Conservation (phyloP, 371 early-diverging fungal genomes). For the Apophysomyces elegans region DNA sequence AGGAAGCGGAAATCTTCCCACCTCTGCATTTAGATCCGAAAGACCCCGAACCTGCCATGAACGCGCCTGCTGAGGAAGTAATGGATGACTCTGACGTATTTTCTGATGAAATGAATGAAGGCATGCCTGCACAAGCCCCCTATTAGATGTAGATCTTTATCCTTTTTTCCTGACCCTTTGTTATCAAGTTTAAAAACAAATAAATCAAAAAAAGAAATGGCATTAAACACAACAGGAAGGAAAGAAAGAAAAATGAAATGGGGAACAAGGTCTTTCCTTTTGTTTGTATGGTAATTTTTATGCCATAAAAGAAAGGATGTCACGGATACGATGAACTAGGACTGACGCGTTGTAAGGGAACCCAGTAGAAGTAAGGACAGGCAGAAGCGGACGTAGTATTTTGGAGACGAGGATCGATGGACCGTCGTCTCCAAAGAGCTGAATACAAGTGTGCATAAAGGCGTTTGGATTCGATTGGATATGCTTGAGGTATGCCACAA, state of each 20-base stretch:
- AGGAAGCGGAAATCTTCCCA: not conserved
- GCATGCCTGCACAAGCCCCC: no score
- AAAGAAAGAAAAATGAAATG: no score
- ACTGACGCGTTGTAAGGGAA: constrained; percentile 27
- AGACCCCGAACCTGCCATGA: not conserved
- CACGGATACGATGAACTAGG: constrained; percentile 17
- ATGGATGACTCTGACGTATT: no score
- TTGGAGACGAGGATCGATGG: not conserved
- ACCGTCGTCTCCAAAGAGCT: not conserved
- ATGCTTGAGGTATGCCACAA: constrained; percentile 23
- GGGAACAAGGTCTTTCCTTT: not conserved
- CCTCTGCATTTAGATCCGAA: not conserved
- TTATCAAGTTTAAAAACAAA: no score
- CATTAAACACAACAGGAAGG: no score
- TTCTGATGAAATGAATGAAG: no score
- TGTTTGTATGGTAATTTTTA: not conserved
- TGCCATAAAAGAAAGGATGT: not conserved
- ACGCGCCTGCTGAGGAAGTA: not conserved
- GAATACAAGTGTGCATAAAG: constrained; percentile 4
- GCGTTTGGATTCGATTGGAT: constrained; percentile 12
- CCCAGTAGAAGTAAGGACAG: constrained; percentile 12
- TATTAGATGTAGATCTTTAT: no score
- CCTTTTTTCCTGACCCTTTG: no score
- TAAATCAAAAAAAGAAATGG: no score
- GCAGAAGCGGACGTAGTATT: constrained; percentile 9